These are phyloP conservation scores for Dysphania ambrosioides DNA, from an alignment of 148 eudicot species.

Conservation along the genomic window DNA sequence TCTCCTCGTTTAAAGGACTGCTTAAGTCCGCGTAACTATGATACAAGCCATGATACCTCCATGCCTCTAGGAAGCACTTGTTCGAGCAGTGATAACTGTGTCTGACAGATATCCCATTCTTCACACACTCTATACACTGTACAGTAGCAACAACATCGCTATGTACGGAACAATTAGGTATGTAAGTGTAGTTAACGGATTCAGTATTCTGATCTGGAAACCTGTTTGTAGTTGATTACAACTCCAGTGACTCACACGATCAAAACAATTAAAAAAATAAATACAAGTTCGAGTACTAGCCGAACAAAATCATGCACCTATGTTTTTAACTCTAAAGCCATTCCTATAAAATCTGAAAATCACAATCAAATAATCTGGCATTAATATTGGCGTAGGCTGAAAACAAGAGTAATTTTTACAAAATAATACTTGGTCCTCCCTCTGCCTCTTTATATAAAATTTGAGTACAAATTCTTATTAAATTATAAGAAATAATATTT, in stretches of 20 bases:
- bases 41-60: slow-evolving; percentile 56
- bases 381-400: no score
- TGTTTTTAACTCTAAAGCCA: no score
- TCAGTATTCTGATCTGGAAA: slow-evolving; percentile 6
- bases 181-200: not conserved
- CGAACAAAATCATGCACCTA: no score
- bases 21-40: slow-evolving; percentile 48
- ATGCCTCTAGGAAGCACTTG: slow-evolving; percentile 62
- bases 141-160: slow-evolving; percentile 52
- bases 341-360: no score
- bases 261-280: not conserved
- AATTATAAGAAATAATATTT: no score
- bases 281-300: no score
- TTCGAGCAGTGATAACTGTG: slow-evolving; percentile 68
- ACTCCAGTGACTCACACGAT: slow-evolving; percentile 9
- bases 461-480: no score
- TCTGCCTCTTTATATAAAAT: no score
- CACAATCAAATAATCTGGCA: no score
- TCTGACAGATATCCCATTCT: slow-evolving; percentile 49
- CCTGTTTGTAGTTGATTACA: slow-evolving; percentile 19
- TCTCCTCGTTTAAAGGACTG: slow-evolving; percentile 38
- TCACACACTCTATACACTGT: slow-evolving; percentile 66
- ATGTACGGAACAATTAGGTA: slow-evolving; percentile 45
- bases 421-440: no score
- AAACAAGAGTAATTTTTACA: no score